phyloP scores from a whole-genome alignment of 23 red algal species.

The Gracilaria caudata region DNA sequence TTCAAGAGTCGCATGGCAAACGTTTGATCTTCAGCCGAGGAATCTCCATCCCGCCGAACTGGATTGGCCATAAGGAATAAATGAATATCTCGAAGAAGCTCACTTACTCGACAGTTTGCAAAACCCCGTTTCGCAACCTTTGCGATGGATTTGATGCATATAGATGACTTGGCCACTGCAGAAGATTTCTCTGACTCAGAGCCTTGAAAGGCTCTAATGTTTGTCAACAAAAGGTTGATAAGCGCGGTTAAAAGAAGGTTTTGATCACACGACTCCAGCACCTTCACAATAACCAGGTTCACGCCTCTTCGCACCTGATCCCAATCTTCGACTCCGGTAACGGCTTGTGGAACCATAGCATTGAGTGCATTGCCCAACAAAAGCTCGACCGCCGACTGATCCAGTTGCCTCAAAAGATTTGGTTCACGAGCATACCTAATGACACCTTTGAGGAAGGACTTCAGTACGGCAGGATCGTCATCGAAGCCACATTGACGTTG shows the following conservation, averaged over 20 bases:
- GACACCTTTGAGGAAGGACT: conserved; percentile 63
- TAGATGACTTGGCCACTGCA: conserved; percentile 60
- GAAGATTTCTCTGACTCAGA: background rate
- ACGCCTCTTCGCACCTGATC: conserved; percentile 76
- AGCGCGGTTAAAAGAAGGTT: conserved; percentile 67
- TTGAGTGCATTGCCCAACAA: conserved; percentile 59
- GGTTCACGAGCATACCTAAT: conserved; percentile 57
- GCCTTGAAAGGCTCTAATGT: conserved; percentile 46
- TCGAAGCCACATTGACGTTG: conserved; percentile 24
- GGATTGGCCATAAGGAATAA: conserved; percentile 63
- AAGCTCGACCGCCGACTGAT: conserved; percentile 45
- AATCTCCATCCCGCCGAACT: conserved; percentile 45
- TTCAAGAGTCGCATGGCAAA: conserved; percentile 72
- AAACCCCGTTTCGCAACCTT: conserved; percentile 72
- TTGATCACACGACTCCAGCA: conserved; percentile 72
- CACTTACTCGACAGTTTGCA: conserved; percentile 48
- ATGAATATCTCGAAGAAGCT: conserved; percentile 69
- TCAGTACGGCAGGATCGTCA: conserved; percentile 50
- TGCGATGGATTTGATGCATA: conserved; percentile 72
- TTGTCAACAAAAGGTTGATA: conserved; percentile 62
- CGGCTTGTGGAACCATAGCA: conserved; percentile 65
- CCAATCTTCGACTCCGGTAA: conserved; percentile 61
- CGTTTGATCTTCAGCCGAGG: conserved; percentile 64
- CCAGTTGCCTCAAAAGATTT: conserved; percentile 31
- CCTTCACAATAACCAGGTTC: conserved; percentile 65